A percentile compares a stretch with the other conserved stretches of the same genome.
phyloP scores from a whole-genome alignment of 345 rosid genomes.

The Eucalyptus virginea region DNA sequence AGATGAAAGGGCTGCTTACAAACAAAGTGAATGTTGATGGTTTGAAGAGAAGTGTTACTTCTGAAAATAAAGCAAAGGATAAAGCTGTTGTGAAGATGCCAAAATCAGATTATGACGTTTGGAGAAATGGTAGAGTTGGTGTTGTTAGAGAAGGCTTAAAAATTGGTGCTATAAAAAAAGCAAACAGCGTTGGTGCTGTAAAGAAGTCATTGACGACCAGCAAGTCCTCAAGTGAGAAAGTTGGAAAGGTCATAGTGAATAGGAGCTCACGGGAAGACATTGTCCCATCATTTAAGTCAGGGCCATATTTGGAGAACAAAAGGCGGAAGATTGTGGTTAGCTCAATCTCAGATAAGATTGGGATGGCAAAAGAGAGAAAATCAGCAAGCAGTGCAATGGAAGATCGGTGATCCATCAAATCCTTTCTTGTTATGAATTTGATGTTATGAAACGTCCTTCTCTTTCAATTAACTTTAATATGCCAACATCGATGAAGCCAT shows the following conservation, averaged over 20 bases:
- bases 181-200: not conserved
- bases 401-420: not conserved
- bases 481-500: not conserved
- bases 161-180: not conserved
- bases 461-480: not conserved
- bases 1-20: not conserved
- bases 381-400: not conserved
- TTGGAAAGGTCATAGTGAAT: not conserved
- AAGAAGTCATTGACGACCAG: slow-evolving; percentile 1
- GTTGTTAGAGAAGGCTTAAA: not conserved
- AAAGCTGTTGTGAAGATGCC: slow-evolving; percentile 3
- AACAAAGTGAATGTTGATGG: not conserved
- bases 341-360: not conserved
- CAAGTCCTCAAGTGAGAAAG: not conserved
- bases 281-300: not conserved
- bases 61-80: not conserved
- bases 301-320: not conserved
- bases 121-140: not conserved
- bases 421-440: not conserved
- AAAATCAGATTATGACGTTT: not conserved
- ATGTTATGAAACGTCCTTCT: not conserved
- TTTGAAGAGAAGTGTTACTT: not conserved
- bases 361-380: not conserved
- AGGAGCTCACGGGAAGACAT: not conserved
- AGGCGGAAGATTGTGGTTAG: not conserved